These are phyloP conservation scores for Taphrina flavorubra DNA, from an alignment of 1,139 yeast species.

Conservation along the genomic window DNA sequence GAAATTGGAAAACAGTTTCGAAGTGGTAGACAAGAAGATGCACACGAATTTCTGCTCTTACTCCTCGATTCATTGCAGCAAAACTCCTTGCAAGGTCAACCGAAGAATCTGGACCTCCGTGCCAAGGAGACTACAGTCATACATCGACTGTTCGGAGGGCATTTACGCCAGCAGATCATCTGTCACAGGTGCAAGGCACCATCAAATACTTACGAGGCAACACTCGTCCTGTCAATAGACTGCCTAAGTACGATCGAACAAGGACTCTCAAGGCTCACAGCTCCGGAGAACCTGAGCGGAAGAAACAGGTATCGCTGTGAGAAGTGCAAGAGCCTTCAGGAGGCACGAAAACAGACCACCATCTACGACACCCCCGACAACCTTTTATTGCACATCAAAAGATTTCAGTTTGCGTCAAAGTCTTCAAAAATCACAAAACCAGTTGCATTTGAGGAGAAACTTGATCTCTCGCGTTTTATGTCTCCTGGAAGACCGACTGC, in stretches of 20 bases:
- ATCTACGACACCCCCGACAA: conserved; percentile 88
- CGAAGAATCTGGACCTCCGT: conserved; percentile 44
- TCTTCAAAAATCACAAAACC: conserved; percentile 81
- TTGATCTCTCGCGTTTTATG: conserved; percentile 74
- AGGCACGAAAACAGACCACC: conserved; percentile 75
- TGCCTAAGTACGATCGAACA: conserved; percentile 43
- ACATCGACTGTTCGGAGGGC: conserved; percentile 93
- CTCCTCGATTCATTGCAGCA: conserved; percentile 47
- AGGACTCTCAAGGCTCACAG: conserved; percentile 45
- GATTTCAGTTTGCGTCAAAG: conserved; percentile 69
- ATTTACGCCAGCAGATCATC: conserved; percentile 79
- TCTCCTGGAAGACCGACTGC: conserved; percentile 56
- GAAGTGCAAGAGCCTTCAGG: conserved; percentile 75
- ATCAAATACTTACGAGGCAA: conserved; percentile 90
- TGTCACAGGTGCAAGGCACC: conserved; percentile 80
- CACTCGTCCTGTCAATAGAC: conserved; percentile 85
- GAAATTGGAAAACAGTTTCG: conserved; percentile 45
- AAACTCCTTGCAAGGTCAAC: conserved; percentile 40
- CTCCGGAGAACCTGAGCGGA: conserved; percentile 46
- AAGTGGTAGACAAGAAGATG: conserved; percentile 72
- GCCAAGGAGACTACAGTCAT: conserved; percentile 67
- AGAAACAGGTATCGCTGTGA: conserved; percentile 73
- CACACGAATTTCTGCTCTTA: conserved; percentile 76
- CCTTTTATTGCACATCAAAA: conserved; percentile 79
- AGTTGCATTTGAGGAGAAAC: conserved; percentile 75